Base-by-base conservation (phyloP, 805 yeast genomes). In the Saturnispora mendoncae region DNA sequence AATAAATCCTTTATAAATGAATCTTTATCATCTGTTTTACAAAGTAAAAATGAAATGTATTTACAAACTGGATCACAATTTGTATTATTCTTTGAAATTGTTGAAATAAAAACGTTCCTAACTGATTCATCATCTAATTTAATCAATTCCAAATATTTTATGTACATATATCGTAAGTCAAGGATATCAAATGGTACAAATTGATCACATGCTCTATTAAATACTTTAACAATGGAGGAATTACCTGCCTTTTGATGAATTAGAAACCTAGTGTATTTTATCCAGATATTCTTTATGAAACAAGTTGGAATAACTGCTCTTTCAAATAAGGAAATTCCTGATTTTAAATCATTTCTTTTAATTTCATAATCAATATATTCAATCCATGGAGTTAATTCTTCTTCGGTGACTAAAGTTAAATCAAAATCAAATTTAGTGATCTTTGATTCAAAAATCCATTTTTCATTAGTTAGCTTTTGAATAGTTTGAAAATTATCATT, bases 301-400 rank as follows among this genome's bases (percentile, higher is more conserved):
- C 87, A 82, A 39, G 79, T 71, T 0, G 94, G 84, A 1, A 84
- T 64, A 9, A 90, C 61, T 14, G 85, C 75, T 43, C 96, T 67
- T 55, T 84, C 90, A 58, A 80, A 88, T 1, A 84, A 53, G 6
- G 70, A 61, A 6, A 59, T 57, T 1, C 73, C 64, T 18, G 58
- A 40, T 38, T 14, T 55, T 44, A 7, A 58, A 51, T 3, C 51
- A 38, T n/a, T 29, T 4, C 4, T 18, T 2, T 7, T 14, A n/a
- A 25, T 12, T 39, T 32, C 80, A 53, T 65, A 73, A 17, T 72
- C 68, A 10, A 86, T 55, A 55, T 88, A 92, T 2, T 60, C 54
- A 1, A 64, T 44, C 95, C 97, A 90, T 30, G 63, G 64, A 1
- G 54, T 52, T 2, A 68, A 47, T 15, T 72, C 76, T 12, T 69